Percentiles rank a stretch among this genome's conserved stretches.
Evolutionary conservation across 139 green algal genomes (phyloP).

Genomic region (Chlamydomonas asymmetrica): DNA sequence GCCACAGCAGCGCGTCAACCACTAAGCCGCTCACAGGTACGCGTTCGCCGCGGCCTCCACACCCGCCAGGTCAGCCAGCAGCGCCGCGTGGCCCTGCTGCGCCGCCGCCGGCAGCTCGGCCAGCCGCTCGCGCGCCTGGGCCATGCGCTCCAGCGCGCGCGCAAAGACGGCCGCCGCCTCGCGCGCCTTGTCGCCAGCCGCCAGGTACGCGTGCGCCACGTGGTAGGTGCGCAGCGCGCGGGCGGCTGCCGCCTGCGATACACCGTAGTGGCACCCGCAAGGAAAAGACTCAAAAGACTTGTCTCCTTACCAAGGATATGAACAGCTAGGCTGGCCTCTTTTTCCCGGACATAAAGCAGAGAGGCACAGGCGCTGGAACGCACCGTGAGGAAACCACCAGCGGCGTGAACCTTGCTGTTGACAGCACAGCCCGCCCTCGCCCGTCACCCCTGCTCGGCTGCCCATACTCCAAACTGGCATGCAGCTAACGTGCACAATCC

Average conservation of each 20-base stretch:
- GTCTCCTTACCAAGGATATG: no score
- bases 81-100: slow-evolving; percentile 1
- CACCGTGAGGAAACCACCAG: no score
- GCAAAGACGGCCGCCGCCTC: slow-evolving; percentile 71
- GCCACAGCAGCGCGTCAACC: background rate
- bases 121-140: slow-evolving; percentile 22
- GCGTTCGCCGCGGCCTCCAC: slow-evolving; percentile 15
- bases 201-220: slow-evolving; percentile 60
- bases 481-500: no score
- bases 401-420: no score
- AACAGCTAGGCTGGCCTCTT: no score
- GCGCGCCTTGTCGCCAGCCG: slow-evolving; percentile 25
- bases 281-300: no score
- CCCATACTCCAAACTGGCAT: no score
- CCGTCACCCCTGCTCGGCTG: no score
- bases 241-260: slow-evolving; percentile 40
- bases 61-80: slow-evolving; percentile 20
- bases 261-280: no score
- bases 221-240: slow-evolving; percentile 54
- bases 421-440: no score
- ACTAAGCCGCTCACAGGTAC: slow-evolving; percentile 21
- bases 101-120: slow-evolving; percentile 5
- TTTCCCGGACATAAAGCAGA: no score
- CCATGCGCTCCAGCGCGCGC: slow-evolving; percentile 48
- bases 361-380: no score